These are phyloP conservation scores for Paramecium sexaurelia DNA, from an alignment of 73 alveolate species.

Conservation along the genomic window DNA sequence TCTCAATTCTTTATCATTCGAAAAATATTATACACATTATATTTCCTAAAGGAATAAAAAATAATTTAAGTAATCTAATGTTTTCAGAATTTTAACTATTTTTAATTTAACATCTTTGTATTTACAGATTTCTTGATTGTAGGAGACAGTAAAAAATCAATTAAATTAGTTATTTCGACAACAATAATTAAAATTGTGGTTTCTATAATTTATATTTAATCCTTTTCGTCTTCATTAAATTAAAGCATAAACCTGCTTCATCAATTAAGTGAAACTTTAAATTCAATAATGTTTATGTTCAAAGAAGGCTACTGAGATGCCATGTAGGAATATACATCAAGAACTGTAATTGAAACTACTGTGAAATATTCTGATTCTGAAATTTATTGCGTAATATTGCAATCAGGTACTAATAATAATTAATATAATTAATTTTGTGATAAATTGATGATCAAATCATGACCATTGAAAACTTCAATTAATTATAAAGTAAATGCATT, in stretches of 20 bases:
- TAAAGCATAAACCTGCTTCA: not conserved
- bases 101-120: not conserved
- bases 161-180: slow-evolving; percentile 6
- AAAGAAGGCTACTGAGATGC: slow-evolving; percentile 41
- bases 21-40: not conserved
- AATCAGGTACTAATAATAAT: not conserved
- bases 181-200: slow-evolving; percentile 57
- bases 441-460: not conserved
- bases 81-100: not conserved
- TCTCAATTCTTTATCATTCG: not conserved
- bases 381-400: not conserved
- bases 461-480: not conserved
- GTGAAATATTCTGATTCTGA: not conserved
- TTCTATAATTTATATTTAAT: not conserved
- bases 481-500: not conserved
- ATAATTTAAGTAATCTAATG: not conserved
- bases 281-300: slow-evolving; percentile 38
- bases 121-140: slow-evolving; percentile 2
- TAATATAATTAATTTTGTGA: not conserved
- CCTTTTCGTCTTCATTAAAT: not conserved
- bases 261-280: not conserved
- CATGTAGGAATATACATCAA: not conserved
- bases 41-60: not conserved
- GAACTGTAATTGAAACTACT: not conserved
- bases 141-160: slow-evolving; percentile 61